A percentile compares a stretch with the other conserved stretches of the same genome.
These are phyloP conservation scores for Wallacemonas sp. DNA, from an alignment of 208 protist genomes.

Conservation along the genomic window DNA sequence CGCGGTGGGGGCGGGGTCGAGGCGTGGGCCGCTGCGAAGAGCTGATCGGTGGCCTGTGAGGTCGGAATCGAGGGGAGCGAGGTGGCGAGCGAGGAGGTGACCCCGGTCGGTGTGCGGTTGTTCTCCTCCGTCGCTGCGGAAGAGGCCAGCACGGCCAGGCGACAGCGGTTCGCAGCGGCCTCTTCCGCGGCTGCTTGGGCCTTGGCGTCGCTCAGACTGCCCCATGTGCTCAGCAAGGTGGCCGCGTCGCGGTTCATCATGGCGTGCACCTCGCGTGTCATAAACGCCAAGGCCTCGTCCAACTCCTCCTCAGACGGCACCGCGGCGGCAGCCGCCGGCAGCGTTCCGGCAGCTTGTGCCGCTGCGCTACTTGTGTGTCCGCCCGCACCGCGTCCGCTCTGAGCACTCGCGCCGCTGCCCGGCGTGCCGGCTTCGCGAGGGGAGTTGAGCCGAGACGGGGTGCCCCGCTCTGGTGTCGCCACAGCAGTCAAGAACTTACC, in stretches of 20 bases:
- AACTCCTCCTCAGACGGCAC: constrained; percentile 14
- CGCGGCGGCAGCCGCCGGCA: constrained; percentile 2
- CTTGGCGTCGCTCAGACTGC: constrained; percentile 21
- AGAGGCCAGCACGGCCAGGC: background rate
- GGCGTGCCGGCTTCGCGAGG: background rate
- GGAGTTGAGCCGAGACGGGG: background rate
- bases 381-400: background rate
- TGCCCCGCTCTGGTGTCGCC: background rate
- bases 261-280: constrained; percentile 28
- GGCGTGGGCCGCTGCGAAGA: background rate
- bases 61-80: background rate
- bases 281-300: constrained; percentile 22
- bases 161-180: background rate
- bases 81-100: background rate
- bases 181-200: constrained; percentile 15
- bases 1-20: background rate
- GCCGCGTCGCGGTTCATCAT: constrained; percentile 19
- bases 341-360: background rate
- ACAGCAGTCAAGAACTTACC: no score
- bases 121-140: background rate
- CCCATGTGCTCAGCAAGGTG: constrained; percentile 20
- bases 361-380: background rate
- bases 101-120: background rate
- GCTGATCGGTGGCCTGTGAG: background rate
- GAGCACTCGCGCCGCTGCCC: background rate